Base-by-base conservation (phyloP, 2,329 filamentous ascomycete genomes). In the Verticillium isaacii region DNA sequence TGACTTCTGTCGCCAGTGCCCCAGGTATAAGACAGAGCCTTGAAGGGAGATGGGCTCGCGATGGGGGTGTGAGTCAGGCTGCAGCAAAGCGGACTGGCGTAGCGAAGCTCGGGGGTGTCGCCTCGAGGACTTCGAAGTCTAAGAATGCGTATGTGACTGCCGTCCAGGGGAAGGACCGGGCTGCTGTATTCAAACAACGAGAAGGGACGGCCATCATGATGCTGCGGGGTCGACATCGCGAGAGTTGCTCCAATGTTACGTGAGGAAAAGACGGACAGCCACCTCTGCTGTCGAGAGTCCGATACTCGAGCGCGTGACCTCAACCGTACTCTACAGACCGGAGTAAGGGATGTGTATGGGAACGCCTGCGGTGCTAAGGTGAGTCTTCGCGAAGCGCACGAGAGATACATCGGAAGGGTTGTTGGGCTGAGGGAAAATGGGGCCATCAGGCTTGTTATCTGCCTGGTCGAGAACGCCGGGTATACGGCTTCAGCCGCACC, bases 1-100 rank as follows among this genome's bases (percentile, higher is more conserved):
- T 59, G 62, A 29, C 58, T 57, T 19, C 61, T 58, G 11, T 57
- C 39, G 1, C 64, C 60, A 2, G 55, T 58, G 12, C 67, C 68
- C 69, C 69, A 70, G 9, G 65, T 70, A 58, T 71, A 70, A 2
- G 69, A 71, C 15, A 71, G 60, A 52, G 67, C 66, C 56, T 67
- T 63, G 62, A 66, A 71, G 7, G 59, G 59, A 17, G 65, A 67
- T 39, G 62, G 62, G 6, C 17, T 58, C 32, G 41, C 62, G 41
- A 64, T 58, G 15, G 58, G 37, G 52, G 56, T 61, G 25, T 34
- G 36, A 23, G 58, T 59, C 11, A 64, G 32, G 34, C n/a, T 32
- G 60, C 64, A 65, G 17, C 15, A 8, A 6, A 64, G 39, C 19
- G 58, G 58, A 59, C 54, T 60, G n/a, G 60, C 52, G 52, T 23